Percentiles rank a stretch among this genome's conserved stretches.
These are phyloP conservation scores for Magnolia sinica DNA, from an alignment of 164 flowering plant genomes.

Conservation along the genomic window DNA sequence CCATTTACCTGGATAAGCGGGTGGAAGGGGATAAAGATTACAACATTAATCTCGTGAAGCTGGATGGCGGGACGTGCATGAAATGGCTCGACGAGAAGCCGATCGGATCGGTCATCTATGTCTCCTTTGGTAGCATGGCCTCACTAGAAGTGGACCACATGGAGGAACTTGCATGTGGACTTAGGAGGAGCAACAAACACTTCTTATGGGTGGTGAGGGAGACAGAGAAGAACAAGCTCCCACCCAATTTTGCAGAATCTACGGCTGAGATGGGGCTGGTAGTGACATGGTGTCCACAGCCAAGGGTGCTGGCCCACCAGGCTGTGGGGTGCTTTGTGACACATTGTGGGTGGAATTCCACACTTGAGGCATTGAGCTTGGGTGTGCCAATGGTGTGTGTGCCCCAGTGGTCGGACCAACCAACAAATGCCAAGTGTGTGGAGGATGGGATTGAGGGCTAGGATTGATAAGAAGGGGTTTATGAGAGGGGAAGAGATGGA, in stretches of 20 bases:
- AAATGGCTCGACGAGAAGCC: constrained; percentile 25
- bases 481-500: constrained; percentile 25
- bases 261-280: constrained; percentile 27
- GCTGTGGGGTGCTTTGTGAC: constrained; percentile 38
- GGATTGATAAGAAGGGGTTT: constrained; percentile 18
- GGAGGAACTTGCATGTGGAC: constrained; percentile 31
- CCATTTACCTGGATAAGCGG: constrained; percentile 25
- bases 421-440: constrained; percentile 43
- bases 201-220: constrained; percentile 39
- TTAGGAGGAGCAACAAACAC: constrained; percentile 1
- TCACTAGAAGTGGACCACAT: constrained; percentile 16
- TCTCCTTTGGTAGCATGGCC: constrained; percentile 35
- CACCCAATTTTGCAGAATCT: constrained; percentile 9
- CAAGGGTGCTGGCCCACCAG: constrained; percentile 17
- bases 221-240: constrained; percentile 24
- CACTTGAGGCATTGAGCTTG: constrained; percentile 37
- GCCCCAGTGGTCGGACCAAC: constrained; percentile 55
- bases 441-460: constrained; percentile 34
- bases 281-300: constrained; percentile 18
- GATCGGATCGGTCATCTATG: constrained; percentile 26
- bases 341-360: constrained; percentile 64
- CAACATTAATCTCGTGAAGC: constrained; percentile 24
- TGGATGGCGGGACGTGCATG: constrained; percentile 15
- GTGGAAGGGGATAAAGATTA: constrained; percentile 20
- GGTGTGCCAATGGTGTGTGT: constrained; percentile 55